These are phyloP conservation scores for Naganishia sp. DNA, from an alignment of 1,284 basidiomycete genomes.

Conservation along the genomic window DNA sequence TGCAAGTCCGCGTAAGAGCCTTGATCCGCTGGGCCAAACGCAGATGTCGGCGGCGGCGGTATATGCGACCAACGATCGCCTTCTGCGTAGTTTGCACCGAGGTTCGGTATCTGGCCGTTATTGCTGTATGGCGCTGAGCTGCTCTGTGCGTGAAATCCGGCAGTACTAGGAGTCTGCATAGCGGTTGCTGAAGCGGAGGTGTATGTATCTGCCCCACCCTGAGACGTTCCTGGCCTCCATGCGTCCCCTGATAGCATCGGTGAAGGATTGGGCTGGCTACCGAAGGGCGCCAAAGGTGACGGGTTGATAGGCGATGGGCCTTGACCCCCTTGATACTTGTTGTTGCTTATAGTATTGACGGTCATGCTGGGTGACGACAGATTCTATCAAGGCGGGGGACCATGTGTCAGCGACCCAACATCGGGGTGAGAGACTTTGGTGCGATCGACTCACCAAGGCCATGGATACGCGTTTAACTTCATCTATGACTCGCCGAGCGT, in stretches of 20 bases:
- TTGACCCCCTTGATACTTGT: conserved; percentile 16
- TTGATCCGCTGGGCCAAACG: conserved; percentile 4
- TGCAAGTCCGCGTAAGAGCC: conserved; percentile 1
- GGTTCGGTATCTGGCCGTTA: conserved; percentile 1
- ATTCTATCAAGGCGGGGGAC: background rate
- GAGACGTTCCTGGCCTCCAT: conserved; percentile 16
- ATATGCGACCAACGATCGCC: conserved; percentile 20
- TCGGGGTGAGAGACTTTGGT: background rate
- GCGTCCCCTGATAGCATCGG: conserved; percentile 22
- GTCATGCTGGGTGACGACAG: conserved; percentile 4
- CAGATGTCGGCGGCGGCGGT: background rate
- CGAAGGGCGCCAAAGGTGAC: conserved; percentile 17
- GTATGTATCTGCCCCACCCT: conserved; percentile 11
- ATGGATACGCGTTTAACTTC: conserved; percentile 22
- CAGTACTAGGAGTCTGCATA: conserved; percentile 6
- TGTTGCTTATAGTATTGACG: conserved; percentile 16
- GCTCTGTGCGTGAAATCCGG: conserved; percentile 10
- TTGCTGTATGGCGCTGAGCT: conserved; percentile 7
- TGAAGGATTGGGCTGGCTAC: conserved; percentile 13
- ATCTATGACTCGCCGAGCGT: conserved; percentile 13
- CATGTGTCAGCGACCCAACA: background rate
- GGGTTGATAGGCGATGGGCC: conserved; percentile 17
- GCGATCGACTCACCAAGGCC: conserved; percentile 3
- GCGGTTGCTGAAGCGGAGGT: conserved; percentile 1
- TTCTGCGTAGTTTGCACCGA: conserved; percentile 6